Evolutionary conservation across 2,329 filamentous ascomycete genomes (phyloP).

Genomic region (Incumbomyces delicatus): DNA sequence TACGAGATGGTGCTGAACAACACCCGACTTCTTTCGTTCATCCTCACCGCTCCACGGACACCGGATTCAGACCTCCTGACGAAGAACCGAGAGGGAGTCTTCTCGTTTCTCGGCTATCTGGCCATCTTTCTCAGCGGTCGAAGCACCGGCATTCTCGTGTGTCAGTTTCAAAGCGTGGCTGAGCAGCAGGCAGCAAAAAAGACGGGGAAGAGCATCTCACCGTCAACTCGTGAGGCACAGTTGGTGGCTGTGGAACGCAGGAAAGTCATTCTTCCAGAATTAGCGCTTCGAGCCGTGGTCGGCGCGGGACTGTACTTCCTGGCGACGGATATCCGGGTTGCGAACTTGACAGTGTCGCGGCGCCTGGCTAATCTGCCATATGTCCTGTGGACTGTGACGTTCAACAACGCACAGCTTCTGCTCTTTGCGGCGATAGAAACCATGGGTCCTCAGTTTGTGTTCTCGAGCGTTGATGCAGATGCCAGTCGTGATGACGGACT

Average conservation of each 20-base stretch:
- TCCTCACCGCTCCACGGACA: constrained; percentile 67
- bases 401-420: constrained; percentile 75
- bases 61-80: constrained; percentile 57
- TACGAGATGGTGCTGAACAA: constrained; percentile 71
- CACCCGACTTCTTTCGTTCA: constrained; percentile 69
- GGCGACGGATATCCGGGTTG: constrained; percentile 58
- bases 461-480: not conserved
- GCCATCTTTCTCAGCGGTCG: constrained; percentile 90
- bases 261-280: constrained; percentile 9
- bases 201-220: not conserved
- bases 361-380: constrained; percentile 90
- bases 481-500: constrained; percentile 41
- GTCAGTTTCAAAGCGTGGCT: constrained; percentile 41
- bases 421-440: constrained; percentile 70
- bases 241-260: not conserved
- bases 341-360: constrained; percentile 69
- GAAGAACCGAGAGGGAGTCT: constrained; percentile 91
- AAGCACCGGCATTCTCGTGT: constrained; percentile 66
- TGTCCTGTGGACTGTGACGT: constrained; percentile 82
- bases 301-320: constrained; percentile 65
- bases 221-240: constrained; percentile 13
- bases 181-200: not conserved
- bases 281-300: constrained; percentile 24
- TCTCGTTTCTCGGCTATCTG: constrained; percentile 86
- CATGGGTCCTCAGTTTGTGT: constrained; percentile 25